Base-by-base conservation (phyloP, 352 stramenopile genomes). In the Phytophthora ohioensis region DNA sequence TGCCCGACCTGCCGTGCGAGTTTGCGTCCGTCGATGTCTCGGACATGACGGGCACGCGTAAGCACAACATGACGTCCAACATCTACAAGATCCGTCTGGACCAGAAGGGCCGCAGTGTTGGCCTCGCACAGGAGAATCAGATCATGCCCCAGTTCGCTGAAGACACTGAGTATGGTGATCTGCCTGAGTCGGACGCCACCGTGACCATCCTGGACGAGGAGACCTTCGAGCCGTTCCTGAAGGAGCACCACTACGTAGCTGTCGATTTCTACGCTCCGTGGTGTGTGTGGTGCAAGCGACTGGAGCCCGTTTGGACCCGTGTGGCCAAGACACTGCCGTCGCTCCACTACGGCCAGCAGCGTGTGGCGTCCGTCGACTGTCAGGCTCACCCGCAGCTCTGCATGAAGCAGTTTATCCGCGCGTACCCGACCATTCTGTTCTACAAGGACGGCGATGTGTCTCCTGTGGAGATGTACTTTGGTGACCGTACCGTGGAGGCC, bases 61-160 rank as follows among this genome's bases (percentile, higher is more conserved):
- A 97, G 73, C 92, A 99, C 78, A 99, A 99, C 87, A 98, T 99
- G 73, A 99, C 97, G 63, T 98, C 97, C 69, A 98, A 99, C 83
- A 97, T 99, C 64, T 97, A 98, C 86, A 99, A 99, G 85, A 98
- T 95, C 73, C 85, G 87, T 41, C 80, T 95, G 56, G 90, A 94
- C 77, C 79, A 90, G 73, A 94, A 95, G 75, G 87, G 88, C 34
- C 88, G 88, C 67, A 80, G 89, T 64, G 82, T 95, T n/a, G 87
- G 87, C 0, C 80, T 97, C 75, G 96, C 98, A 63, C 73, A 91
- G 39, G 92, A 98, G 52, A 89, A 97, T 58, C 79, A 94, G 55
- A 86, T 93, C 34, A 82, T 89, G 67, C 88, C 93, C 7, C 72
- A 82, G 46, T 93, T 88, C 48, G 78, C 81, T 15, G 76, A 95